Base-by-base conservation (phyloP, 345 rosid genomes). In the Hypericum perforatum region DNA sequence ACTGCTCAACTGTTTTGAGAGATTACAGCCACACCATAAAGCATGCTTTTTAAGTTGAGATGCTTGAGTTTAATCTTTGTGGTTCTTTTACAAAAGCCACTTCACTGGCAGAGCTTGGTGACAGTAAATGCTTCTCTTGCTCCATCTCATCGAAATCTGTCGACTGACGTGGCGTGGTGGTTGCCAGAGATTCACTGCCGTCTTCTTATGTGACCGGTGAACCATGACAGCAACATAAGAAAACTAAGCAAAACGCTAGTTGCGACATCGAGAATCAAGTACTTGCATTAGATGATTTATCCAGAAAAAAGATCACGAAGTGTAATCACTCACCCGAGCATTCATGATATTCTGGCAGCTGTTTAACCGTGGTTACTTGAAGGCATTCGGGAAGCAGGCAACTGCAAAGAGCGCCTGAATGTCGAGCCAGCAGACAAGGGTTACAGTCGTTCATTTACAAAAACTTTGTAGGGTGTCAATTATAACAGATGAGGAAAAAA, bases 301-400 rank as follows among this genome's bases (percentile, higher is more conserved):
- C 37, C 9, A 3, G 5, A 9, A n/a, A 47, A 37, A 49, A 63
- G n/a, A 43, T 51, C 52, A 36, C 6, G 5, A 10, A 13, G 41
- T 2, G 36, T 7, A 45, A 53, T 7, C 32, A 44, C 49, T 52
- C 45, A 73, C 85, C 89, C 7, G 70, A 12, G 60, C 54, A 56
- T 49, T 79, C 85, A 0, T 70, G 78, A 68, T 77, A 77, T 42
- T 81, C 85, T 0, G 83, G 83, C 49, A 75, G 53, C 74, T 71
- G 80, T 59, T 81, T 84, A 39, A 84, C 87, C 15, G 80, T 59
- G 15, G 83, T 81, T 44, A 70, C 88, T 77, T 84, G 87, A 70
- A 81, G 83, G 70, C 82, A 77, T 67, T 84, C 94, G 39, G 94
- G 94, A 70, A 84, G 88, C 56, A 84, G 71, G 57, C 94, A 84